Evolutionary conservation across 768 basidiomycete genomes (phyloP), one percentile per base, ranked within the genome.

Genomic region (Neoboletus magnificus): DNA sequence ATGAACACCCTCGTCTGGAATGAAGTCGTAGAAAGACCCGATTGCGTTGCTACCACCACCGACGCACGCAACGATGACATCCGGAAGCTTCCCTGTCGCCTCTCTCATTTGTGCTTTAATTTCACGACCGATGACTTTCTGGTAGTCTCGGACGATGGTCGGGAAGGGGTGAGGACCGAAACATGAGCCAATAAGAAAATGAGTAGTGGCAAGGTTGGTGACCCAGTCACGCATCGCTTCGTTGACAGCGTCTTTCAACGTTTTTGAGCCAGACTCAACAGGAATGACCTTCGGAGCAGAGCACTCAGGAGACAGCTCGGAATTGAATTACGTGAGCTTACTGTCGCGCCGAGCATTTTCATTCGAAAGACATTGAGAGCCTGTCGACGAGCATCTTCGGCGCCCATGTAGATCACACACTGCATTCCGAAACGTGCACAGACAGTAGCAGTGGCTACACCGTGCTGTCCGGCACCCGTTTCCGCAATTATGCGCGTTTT

Each of bases 171-270:
- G 52, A 29, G 35, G 52, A 36, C 44, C 52, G 20, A 48, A 47
- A 18, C 52, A 52, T 4, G 52, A 52, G 10, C 52, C 44, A n/a
- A 50, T 16, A 10, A 54, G 53, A 13, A 40, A 54, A 50, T 54
- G 48, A 2, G 47, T 50, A 8, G 23, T 49, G 18, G 53, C 37
- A 9, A 50, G 47, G 30, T 37, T 37, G 9, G 52, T 52, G 8
- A 48, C 52, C 52, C 44, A 47, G 12, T 52, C 51, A 13, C 51
- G 43, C 51, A 47, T 47, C 13, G 51, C 51, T 47, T 52, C 51
- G 20, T 46, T 52, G 43, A 46, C 43, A 1, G 51, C 51, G 25
- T 46, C 51, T 37, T 52, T 46, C 43, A 47, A 29, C 1, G 51
- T 47, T 16, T 25, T 32, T 2, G 47, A 48, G 23, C 47, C 47